phyloP scores from a whole-genome alignment of 163 green algal species.

The Scenedesmus sp. region DNA sequence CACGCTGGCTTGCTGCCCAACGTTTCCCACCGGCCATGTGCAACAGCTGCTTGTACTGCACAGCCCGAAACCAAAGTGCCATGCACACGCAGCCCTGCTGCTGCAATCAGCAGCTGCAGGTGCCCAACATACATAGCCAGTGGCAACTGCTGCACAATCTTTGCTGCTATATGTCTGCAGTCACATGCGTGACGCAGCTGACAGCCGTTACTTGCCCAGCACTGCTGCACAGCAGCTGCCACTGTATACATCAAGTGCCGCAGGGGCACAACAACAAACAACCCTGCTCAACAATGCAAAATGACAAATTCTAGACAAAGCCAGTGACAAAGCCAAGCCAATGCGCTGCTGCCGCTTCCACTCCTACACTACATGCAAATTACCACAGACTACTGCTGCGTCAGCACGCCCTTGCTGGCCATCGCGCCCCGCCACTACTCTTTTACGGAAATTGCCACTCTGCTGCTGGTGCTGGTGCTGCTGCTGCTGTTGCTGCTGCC shows the following conservation, averaged over 20 bases:
- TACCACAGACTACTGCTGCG: background rate
- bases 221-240: background rate
- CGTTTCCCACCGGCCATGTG: too few relatives aligned
- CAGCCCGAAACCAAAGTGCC: too few relatives aligned
- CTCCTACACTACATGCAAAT: too few relatives aligned
- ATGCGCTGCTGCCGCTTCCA: background rate
- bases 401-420: background rate
- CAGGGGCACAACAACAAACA: background rate
- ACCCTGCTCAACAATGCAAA: background rate
- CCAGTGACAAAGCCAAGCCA: background rate
- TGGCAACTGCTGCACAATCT: background rate
- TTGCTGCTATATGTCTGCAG: background rate
- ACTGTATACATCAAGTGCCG: background rate
- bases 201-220: background rate
- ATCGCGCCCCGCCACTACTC: too few relatives aligned
- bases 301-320: too few relatives aligned
- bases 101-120: too few relatives aligned
- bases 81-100: too few relatives aligned
- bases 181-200: background rate
- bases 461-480: constrained; percentile 12
- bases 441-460: background rate
- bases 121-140: too few relatives aligned
- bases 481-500: background rate
- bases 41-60: too few relatives aligned
- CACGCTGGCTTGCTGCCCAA: too few relatives aligned